Evolutionary conservation across 805 yeast genomes (phyloP).

Genomic region (Torulaspora maleeae): DNA sequence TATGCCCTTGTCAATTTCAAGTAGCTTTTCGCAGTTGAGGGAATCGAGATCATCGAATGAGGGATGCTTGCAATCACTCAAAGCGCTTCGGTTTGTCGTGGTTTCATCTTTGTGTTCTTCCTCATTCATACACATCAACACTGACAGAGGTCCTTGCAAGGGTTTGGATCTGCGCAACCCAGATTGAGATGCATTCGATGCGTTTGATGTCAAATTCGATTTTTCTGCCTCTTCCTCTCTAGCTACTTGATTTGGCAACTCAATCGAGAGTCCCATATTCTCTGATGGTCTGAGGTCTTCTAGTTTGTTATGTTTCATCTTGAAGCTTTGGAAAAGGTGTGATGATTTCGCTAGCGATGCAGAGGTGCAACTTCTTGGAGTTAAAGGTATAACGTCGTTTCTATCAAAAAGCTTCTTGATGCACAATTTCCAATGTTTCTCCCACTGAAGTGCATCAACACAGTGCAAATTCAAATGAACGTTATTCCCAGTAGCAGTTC

Average conservation of each 20-base stretch:
- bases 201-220: neutral
- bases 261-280: constrained; percentile 16
- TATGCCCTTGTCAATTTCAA: constrained; percentile 25
- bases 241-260: constrained; percentile 4
- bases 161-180: constrained; percentile 23
- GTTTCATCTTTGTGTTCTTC: neutral
- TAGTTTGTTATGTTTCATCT: constrained; percentile 18
- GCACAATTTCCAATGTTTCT: constrained; percentile 23
- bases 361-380: constrained; percentile 8
- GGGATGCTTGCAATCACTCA: constrained; percentile 2
- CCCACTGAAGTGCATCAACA: constrained; percentile 27
- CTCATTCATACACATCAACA: constrained; percentile 8
- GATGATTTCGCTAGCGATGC: constrained; percentile 16
- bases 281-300: constrained; percentile 13
- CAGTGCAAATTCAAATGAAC: constrained; percentile 20
- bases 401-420: constrained; percentile 18
- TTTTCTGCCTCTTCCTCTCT: neutral
- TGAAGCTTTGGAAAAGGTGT: constrained; percentile 17
- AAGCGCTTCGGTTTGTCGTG: neutral
- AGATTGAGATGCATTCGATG: neutral
- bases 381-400: constrained; percentile 5
- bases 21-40: constrained; percentile 24
- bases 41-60: constrained; percentile 25
- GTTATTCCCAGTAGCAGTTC: constrained; percentile 24
- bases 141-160: constrained; percentile 14